Base-by-base conservation (phyloP, 768 basidiomycete genomes). In the Mycena sanguinolenta region DNA sequence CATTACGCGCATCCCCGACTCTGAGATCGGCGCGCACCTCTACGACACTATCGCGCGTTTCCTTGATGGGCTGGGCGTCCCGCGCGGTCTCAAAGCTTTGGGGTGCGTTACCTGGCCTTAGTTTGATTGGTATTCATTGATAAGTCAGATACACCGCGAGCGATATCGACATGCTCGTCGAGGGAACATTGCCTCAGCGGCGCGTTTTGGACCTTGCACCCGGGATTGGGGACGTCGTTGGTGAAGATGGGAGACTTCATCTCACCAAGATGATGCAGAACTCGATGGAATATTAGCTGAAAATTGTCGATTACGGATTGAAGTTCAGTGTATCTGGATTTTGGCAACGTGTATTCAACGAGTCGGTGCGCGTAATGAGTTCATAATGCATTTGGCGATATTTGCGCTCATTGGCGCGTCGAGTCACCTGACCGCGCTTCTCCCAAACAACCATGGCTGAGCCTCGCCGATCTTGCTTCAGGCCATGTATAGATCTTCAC, bases 401-500 rank as follows among this genome's bases (percentile, higher is more conserved):
- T 39, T 39, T 39, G 39, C 14, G 36, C 36, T 44, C 12, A 13
- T 4, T 21, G 19, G 21, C n/a, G 23, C 23, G 23, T 13, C 49
- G 14, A 12, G 27, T 50, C 49, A 50, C 49, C n/a, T 50, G 49
- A 50, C 49, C 55, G n/a, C 58, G 38, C 38, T 59, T 17, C 27
- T 55, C 14, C n/a, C 34, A n/a, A n/a, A n/a, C 13, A 3, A 8
- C 7, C 14, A 39, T 17, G 3, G n/a, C 14, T 27, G 61, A 65
- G 71, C 46, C 55, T 49, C 53, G 23, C 8, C 67, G 58, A 12
- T 63, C 70, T 62, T 65, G 70, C 38, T 73, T 73, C 66, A 67
- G 92, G 65, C 98, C 98, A 23, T 99, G 98, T 79, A 98, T 99
- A 75, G 98, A 99, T 81, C 88, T 99, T 19, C 98, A 99, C 82